These are phyloP conservation scores for Stereum hirsutum DNA, from an alignment of 1,284 basidiomycete genomes.

Conservation along the genomic window DNA sequence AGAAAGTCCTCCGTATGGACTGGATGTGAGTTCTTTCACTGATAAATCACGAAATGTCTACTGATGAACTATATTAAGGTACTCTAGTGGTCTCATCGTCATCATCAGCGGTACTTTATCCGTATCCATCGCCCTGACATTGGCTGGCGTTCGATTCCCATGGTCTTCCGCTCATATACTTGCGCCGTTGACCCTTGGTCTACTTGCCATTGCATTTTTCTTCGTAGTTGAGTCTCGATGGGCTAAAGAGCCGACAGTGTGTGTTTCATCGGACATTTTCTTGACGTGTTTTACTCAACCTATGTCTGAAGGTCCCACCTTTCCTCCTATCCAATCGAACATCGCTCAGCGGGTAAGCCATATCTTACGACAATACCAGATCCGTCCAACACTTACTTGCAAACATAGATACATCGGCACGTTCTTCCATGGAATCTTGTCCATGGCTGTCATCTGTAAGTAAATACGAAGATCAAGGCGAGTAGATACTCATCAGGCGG, in stretches of 20 bases:
- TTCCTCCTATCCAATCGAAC: constrained; percentile 1
- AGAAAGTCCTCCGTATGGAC: constrained; percentile 21
- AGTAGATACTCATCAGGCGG: background rate
- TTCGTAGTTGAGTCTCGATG: constrained; percentile 20
- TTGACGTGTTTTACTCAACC: background rate
- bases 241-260: constrained; percentile 17
- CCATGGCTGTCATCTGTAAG: constrained; percentile 11
- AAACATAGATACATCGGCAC: constrained; percentile 15
- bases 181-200: constrained; percentile 19
- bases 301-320: background rate
- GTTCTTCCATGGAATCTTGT: constrained; percentile 21
- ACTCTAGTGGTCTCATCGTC: constrained; percentile 20
- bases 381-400: constrained; percentile 6
- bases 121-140: constrained; percentile 20
- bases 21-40: constrained; percentile 18
- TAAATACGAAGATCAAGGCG: too few relatives aligned
- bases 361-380: too few relatives aligned
- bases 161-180: constrained; percentile 22
- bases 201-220: constrained; percentile 15
- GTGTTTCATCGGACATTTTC: background rate
- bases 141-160: constrained; percentile 22
- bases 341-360: background rate
- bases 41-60: background rate
- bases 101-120: constrained; percentile 20
- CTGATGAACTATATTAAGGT: background rate